Base-by-base conservation (phyloP, 805 yeast genomes). In the Wickerhamiella shivajii region DNA sequence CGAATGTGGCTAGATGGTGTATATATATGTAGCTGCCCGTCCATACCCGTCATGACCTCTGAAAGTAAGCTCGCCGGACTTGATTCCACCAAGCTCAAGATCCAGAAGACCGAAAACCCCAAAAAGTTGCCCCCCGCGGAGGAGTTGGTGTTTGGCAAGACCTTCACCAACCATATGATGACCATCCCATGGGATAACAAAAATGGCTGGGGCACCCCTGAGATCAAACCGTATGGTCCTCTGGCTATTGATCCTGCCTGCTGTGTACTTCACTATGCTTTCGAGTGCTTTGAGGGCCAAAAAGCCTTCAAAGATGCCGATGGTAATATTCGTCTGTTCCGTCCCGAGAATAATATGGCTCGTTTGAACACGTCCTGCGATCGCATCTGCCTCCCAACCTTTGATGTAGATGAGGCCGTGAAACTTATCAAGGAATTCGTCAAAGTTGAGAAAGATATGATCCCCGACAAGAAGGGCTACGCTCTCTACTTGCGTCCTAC, bases 401-500 rank as follows among this genome's bases (percentile, higher is more conserved):
- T 87, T 47, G 93, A 85, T 41, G 61, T 68, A 34, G 84, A 74
- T 38, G 83, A 78, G 56, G 65, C 81, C 47, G 65, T 71, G 56
- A 74, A 77, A 56, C 66, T 74, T 45, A 71, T 90, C 45, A 78
- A 77, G 42, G 73, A 79, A 57, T 67, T 83, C 48, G 71, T 84
- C 45, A 66, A 72, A 45, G 46, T 77, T 24, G 98, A 87, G 53
- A 61, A 71, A 49, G 63, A 70, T 42, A 72, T 83, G 59, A 76
- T 87, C 34, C 97, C 97, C 37, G 56, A 69, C 35, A 80, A 83
- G 38, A 67, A 69, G 46, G 98, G 98, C 38, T 87, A 77, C 65
- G 80, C 96, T 16, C 65, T 87, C 49, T 87, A 87, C 61, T 63
- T 87, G 43, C 75, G 98, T 61, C 98, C 98, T 40, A 83, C 95